A percentile compares a stretch with the other conserved stretches of the same genome.
Conservation (phyloP, 192 early-diverging fungal genomes). For the Radiomyces spectabilis region DNA sequence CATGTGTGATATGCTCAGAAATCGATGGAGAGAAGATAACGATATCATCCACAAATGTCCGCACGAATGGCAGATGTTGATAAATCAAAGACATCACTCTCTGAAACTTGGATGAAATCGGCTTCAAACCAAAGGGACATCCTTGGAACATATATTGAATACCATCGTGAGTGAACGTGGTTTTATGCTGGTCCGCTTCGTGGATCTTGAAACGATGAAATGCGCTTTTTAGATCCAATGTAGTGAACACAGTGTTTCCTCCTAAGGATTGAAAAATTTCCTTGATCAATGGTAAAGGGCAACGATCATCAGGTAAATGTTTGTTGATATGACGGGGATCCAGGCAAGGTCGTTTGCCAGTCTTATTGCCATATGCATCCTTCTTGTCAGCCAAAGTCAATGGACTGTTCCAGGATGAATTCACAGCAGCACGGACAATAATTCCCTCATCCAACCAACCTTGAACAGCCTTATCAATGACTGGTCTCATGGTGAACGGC, state of each 20-base stretch:
- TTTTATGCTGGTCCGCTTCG: conserved; percentile 5
- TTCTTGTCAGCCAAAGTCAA: conserved; percentile 16
- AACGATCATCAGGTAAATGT: neutral
- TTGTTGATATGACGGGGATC: conserved; percentile 10
- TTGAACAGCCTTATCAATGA: neutral
- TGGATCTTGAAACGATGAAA: neutral
- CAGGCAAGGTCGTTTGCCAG: conserved; percentile 4
- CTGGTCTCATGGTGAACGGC: neutral
- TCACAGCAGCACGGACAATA: neutral
- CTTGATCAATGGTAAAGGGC: conserved; percentile 8
- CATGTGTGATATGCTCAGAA: neutral
- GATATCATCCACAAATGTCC: neutral
- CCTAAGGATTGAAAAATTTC: conserved; percentile 3
- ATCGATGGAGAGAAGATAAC: neutral
- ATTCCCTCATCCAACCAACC: conserved; percentile 12
- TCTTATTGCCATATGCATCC: conserved; percentile 6
- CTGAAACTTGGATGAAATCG: conserved; percentile 7
- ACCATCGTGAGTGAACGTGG: conserved; percentile 8
- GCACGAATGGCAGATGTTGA: neutral
- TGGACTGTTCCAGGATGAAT: conserved; percentile 3
- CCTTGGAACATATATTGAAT: conserved; percentile 18
- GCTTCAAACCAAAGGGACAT: conserved; percentile 20
- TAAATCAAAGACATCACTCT: conserved; percentile 6
- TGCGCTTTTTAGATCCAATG: conserved; percentile 6
- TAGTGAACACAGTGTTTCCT: neutral